phyloP scores from a whole-genome alignment of 441 rosid species.

The Kokia cookei region DNA sequence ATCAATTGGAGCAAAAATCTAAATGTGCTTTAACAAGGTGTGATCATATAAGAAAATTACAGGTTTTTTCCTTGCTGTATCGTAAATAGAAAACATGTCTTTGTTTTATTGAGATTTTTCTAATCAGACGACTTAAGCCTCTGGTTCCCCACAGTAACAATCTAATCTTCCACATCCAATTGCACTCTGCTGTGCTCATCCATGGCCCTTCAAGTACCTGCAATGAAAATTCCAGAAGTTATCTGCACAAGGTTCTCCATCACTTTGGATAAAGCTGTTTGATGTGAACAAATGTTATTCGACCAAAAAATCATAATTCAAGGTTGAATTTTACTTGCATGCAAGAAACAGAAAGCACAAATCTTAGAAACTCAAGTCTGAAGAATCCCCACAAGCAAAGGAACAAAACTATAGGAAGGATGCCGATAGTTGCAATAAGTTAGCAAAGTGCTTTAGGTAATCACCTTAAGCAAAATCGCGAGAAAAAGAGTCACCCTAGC shows the following conservation, averaged over 20 bases:
- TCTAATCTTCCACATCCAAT: constrained; percentile 11
- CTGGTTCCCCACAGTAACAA: constrained; percentile 1
- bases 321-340: neutral
- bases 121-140: constrained; percentile 4
- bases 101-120: constrained; percentile 12
- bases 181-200: constrained; percentile 24
- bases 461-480: neutral
- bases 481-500: neutral
- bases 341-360: neutral
- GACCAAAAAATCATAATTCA: neutral
- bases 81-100: neutral
- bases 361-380: neutral
- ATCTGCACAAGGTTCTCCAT: neutral
- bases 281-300: neutral
- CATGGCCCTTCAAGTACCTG: constrained; percentile 46
- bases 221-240: constrained; percentile 14
- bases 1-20: neutral
- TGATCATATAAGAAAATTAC: neutral
- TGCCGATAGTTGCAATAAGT: neutral
- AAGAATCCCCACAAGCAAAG: neutral
- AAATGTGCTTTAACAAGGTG: neutral
- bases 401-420: neutral
- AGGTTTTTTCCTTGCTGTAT: constrained; percentile 4
- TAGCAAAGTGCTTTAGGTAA: neutral
- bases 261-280: neutral